phyloP scores from a whole-genome alignment of 2,329 filamentous ascomycete species.

The Xylariaceae sp. region DNA sequence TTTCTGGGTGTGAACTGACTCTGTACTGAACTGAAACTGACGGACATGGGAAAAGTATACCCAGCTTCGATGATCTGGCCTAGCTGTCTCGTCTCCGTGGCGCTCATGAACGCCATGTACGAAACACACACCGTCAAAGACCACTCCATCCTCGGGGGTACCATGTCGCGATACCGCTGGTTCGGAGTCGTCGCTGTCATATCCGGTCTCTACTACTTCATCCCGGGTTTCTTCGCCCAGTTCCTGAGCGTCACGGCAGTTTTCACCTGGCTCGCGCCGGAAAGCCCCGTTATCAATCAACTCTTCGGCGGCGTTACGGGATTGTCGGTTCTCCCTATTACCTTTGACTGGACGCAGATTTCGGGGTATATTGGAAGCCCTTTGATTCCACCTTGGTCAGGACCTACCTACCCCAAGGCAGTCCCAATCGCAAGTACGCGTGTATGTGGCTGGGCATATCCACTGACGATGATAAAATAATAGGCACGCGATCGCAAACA shows the following conservation, averaged over 20 bases:
- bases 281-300: constrained; percentile 66
- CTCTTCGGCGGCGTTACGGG: constrained; percentile 68
- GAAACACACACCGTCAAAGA: constrained; percentile 51
- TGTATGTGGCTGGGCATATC: too few species aligned
- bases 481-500: constrained; percentile 70
- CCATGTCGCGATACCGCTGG: constrained; percentile 61
- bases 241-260: constrained; percentile 69
- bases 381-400: constrained; percentile 62
- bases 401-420: background rate
- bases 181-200: constrained; percentile 55
- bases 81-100: constrained; percentile 60
- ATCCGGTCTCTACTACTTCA: constrained; percentile 64
- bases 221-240: constrained; percentile 65
- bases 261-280: constrained; percentile 66
- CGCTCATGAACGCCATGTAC: constrained; percentile 70
- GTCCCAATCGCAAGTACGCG: too few species aligned
- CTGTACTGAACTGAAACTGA: too few species aligned
- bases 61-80: constrained; percentile 75
- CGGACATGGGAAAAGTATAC: too few species aligned
- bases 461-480: too few species aligned
- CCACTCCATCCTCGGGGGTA: constrained; percentile 56
- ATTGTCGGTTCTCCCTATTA: constrained; percentile 64
- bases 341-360: constrained; percentile 74
- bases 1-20: too few species aligned
- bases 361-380: constrained; percentile 65